Evolutionary conservation across 179 eudicot species (phyloP).

Genomic region (Kewa caespitosa): DNA sequence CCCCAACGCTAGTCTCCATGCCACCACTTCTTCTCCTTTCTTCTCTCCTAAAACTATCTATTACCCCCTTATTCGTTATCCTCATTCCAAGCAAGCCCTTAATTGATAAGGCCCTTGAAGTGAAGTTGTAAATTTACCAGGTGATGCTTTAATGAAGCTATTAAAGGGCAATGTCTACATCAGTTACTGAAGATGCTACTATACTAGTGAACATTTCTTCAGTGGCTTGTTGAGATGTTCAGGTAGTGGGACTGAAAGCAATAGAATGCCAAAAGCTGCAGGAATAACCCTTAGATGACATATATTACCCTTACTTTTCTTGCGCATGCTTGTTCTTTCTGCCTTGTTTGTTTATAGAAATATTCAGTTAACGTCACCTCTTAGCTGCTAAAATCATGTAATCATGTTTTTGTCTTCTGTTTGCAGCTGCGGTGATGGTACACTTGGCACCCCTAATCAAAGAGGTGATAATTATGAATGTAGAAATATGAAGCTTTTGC

Average conservation of each 20-base stretch:
- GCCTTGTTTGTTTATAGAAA: neutral
- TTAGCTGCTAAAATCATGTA: neutral
- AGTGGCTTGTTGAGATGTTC: neutral
- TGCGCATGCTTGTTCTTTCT: neutral
- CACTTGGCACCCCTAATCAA: conserved; percentile 87
- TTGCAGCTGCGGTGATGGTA: conserved; percentile 96
- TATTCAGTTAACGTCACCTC: neutral
- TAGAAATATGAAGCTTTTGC: conserved; percentile 96
- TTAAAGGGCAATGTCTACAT: neutral
- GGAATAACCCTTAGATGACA: neutral
- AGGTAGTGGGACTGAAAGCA: neutral
- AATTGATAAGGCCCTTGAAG: too few species aligned
- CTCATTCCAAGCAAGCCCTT: too few species aligned
- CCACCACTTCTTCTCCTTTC: too few species aligned
- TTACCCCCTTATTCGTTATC: too few species aligned
- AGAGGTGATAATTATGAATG: conserved; percentile 98
- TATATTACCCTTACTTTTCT: neutral
- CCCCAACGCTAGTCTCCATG: too few species aligned
- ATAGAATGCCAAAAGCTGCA: neutral
- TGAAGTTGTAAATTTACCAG: neutral
- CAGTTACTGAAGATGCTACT: neutral
- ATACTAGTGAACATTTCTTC: neutral
- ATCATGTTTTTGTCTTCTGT: conserved; percentile 10
- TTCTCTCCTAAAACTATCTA: too few species aligned
- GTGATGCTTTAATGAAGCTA: neutral